Percentiles rank a stretch among this genome's conserved stretches.
phyloP scores from a whole-genome alignment of 169 alveolate genomes.

The Plasmodium coatneyi region DNA sequence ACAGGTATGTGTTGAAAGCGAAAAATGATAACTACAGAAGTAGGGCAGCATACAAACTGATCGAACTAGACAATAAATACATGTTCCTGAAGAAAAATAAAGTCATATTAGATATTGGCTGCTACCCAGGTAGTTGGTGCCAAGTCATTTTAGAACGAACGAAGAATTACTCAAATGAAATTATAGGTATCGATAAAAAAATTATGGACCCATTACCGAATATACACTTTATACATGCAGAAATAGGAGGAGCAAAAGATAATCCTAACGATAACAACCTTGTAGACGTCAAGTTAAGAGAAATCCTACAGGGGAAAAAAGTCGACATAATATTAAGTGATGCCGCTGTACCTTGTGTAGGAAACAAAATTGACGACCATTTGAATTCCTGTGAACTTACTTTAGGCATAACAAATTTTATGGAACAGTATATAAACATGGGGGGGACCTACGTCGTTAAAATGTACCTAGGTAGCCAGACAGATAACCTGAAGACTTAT shows the following conservation, averaged over 20 bases:
- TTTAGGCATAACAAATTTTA: slow-evolving; percentile 81
- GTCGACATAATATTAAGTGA: slow-evolving; percentile 85
- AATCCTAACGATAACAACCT: not conserved
- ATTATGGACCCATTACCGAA: slow-evolving; percentile 78
- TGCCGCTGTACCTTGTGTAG: slow-evolving; percentile 84
- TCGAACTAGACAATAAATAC: slow-evolving; percentile 83
- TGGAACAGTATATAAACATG: slow-evolving; percentile 83
- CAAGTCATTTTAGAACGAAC: slow-evolving; percentile 85
- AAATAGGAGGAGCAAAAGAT: slow-evolving; percentile 80
- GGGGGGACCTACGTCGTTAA: slow-evolving; percentile 86
- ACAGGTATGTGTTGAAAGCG: slow-evolving; percentile 80
- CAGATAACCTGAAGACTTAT: slow-evolving; percentile 80
- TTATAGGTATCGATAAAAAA: slow-evolving; percentile 56
- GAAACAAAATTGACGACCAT: slow-evolving; percentile 85
- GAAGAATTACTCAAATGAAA: slow-evolving; percentile 79
- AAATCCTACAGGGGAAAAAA: slow-evolving; percentile 75
- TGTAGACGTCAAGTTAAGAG: slow-evolving; percentile 75
- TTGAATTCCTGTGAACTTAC: slow-evolving; percentile 85
- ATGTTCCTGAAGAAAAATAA: slow-evolving; percentile 82
- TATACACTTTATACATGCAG: slow-evolving; percentile 82
- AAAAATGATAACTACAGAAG: slow-evolving; percentile 87
- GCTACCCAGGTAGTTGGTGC: slow-evolving; percentile 88
- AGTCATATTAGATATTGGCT: slow-evolving; percentile 83
- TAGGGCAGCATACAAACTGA: slow-evolving; percentile 85
- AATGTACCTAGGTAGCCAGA: slow-evolving; percentile 85